A percentile compares a stretch with the other conserved stretches of the same genome.
These are phyloP conservation scores for Penicillium nucicola DNA, from an alignment of 495 filamentous ascomycete genomes.

Conservation along the genomic window DNA sequence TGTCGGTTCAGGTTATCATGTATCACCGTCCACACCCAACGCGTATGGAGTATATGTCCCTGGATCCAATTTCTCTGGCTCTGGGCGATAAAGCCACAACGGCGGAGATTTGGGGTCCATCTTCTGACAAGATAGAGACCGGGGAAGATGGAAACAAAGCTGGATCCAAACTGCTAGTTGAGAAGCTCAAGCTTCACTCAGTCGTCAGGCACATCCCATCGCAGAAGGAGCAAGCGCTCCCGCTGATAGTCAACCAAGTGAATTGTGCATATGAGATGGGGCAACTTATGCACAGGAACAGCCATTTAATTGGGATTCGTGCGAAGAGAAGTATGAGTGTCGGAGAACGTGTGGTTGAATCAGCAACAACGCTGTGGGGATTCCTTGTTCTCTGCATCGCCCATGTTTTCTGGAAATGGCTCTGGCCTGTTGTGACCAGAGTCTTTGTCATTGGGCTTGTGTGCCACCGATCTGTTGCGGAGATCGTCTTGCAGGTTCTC, in stretches of 20 bases:
- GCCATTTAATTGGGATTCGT: constrained; percentile 73
- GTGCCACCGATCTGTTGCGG: constrained; percentile 76
- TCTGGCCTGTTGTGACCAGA: constrained; percentile 72
- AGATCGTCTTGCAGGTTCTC: constrained; percentile 72
- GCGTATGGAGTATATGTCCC: constrained; percentile 95
- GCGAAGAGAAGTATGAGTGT: constrained; percentile 85
- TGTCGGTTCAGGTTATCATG: constrained; percentile 81
- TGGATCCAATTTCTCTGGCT: constrained; percentile 83
- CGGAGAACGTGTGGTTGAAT: constrained; percentile 91
- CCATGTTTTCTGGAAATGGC: constrained; percentile 69
- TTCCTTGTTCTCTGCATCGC: constrained; percentile 65
- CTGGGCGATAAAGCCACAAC: constrained; percentile 67
- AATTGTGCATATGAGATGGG: constrained; percentile 93
- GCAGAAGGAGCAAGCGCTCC: constrained; percentile 76
- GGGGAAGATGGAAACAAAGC: constrained; percentile 63
- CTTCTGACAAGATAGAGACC: constrained; percentile 32
- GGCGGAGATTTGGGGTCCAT: constrained; percentile 22
- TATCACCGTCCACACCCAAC: constrained; percentile 83
- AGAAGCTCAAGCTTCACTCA: constrained; percentile 86
- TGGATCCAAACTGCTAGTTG: constrained; percentile 61
- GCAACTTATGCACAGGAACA: constrained; percentile 80
- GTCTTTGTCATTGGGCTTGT: constrained; percentile 75
- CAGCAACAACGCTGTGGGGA: constrained; percentile 79
- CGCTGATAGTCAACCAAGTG: constrained; percentile 86
- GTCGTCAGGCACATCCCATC: constrained; percentile 73